Conservation (phyloP, 1,284 basidiomycete genomes). For the Cryptococcus floricola region DNA sequence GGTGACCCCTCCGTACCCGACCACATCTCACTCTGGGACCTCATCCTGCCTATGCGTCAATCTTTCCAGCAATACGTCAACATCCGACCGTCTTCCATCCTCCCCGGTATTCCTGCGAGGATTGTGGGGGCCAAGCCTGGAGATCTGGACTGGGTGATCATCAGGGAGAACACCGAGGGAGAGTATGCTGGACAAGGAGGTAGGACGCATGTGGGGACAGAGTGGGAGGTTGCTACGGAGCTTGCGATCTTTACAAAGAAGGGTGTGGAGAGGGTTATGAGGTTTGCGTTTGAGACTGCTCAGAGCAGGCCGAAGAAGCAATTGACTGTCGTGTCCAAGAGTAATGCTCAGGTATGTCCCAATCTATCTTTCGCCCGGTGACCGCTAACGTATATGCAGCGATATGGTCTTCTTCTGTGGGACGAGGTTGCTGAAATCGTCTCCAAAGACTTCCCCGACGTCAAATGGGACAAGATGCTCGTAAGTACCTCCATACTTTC, state of each 20-base stretch:
- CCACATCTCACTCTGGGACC: constrained; percentile 58
- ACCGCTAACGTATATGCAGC: constrained; percentile 14
- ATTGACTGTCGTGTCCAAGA: constrained; percentile 57
- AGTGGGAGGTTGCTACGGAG: constrained; percentile 47
- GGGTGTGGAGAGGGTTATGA: constrained; percentile 55
- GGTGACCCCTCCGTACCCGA: constrained; percentile 54
- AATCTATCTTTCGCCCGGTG: too few species aligned
- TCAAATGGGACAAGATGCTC: constrained; percentile 56
- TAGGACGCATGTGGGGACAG: constrained; percentile 45
- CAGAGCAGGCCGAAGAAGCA: constrained; percentile 53
- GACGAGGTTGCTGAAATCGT: constrained; percentile 52
- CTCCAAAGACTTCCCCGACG: constrained; percentile 56
- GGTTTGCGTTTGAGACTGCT: constrained; percentile 57
- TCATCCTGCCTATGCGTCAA: constrained; percentile 55
- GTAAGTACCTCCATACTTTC: constrained; percentile 1
- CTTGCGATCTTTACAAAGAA: constrained; percentile 54
- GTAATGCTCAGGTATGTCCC: constrained; percentile 48
- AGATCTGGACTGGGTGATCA: constrained; percentile 55
- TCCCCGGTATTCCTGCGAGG: constrained; percentile 55
- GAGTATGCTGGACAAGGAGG: constrained; percentile 58
- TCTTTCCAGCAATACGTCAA: constrained; percentile 59
- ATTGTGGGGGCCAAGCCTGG: constrained; percentile 43
- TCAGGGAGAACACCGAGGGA: constrained; percentile 59
- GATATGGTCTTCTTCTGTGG: constrained; percentile 45
- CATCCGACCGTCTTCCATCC: constrained; percentile 54